Evolutionary conservation across 2,329 filamentous ascomycete species (phyloP).

Genomic region (Capronia coronata): DNA sequence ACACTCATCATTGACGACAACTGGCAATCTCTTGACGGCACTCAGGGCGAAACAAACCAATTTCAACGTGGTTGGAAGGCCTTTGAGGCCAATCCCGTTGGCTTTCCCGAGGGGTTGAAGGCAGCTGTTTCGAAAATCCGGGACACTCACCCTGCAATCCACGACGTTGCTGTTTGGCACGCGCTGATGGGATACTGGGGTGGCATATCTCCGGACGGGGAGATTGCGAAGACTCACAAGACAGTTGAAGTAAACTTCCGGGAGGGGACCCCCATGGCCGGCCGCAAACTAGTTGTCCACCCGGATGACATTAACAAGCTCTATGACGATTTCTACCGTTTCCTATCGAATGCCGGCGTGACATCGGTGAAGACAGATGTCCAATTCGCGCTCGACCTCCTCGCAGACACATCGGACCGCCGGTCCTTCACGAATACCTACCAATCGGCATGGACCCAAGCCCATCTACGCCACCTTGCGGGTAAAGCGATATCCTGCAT

Average conservation of each 20-base stretch:
- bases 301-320: slow-evolving; percentile 67
- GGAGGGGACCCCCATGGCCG: slow-evolving; percentile 43
- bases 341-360: slow-evolving; percentile 66
- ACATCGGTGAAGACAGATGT: slow-evolving; percentile 90
- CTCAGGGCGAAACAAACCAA: slow-evolving; percentile 45
- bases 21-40: slow-evolving; percentile 71
- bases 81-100: slow-evolving; percentile 75
- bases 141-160: slow-evolving; percentile 61
- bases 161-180: slow-evolving; percentile 91
- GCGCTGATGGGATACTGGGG: slow-evolving; percentile 86
- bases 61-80: slow-evolving; percentile 60
- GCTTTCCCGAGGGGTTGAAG: slow-evolving; percentile 75
- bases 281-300: slow-evolving; percentile 66
- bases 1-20: slow-evolving; percentile 96
- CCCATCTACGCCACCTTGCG: slow-evolving; percentile 70
- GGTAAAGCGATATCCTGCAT: slow-evolving; percentile 84
- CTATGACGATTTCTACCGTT: slow-evolving; percentile 87
- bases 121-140: slow-evolving; percentile 64
- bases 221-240: slow-evolving; percentile 71
- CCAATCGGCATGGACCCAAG: slow-evolving; percentile 77
- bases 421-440: slow-evolving; percentile 66
- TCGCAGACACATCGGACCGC: slow-evolving; percentile 62
- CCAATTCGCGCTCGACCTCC: slow-evolving; percentile 79
- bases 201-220: slow-evolving; percentile 65
- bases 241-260: slow-evolving; percentile 56